These are phyloP conservation scores for Glycyrrhiza uralensis DNA, from an alignment of 306 rosid genomes.

Conservation along the genomic window DNA sequence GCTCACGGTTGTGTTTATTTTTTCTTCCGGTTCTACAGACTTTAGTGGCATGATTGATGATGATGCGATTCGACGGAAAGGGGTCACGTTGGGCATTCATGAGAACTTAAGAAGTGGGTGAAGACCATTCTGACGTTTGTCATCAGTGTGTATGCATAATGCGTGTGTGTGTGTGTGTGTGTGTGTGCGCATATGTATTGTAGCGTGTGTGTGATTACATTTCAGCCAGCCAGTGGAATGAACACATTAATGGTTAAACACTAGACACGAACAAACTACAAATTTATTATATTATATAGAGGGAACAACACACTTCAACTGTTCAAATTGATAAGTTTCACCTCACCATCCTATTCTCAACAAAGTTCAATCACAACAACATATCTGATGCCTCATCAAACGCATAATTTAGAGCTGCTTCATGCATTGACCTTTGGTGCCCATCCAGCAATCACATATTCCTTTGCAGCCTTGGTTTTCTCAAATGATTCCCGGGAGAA, in stretches of 20 bases:
- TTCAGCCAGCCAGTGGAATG: not conserved
- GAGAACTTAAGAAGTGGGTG: too few species aligned
- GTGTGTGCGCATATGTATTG: too few species aligned
- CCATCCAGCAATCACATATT: slow-evolving; percentile 87
- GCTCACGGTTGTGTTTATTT: too few species aligned
- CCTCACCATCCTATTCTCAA: slow-evolving; percentile 14
- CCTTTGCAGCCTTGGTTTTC: slow-evolving; percentile 59
- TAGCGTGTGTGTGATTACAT: too few species aligned
- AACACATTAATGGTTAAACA: too few species aligned
- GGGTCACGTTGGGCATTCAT: too few species aligned
- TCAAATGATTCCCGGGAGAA: slow-evolving; percentile 61
- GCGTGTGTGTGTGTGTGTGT: too few species aligned
- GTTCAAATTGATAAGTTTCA: not conserved
- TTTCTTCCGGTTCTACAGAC: too few species aligned
- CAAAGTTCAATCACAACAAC: slow-evolving; percentile 13
- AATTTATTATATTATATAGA: not conserved
- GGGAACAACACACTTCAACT: not conserved
- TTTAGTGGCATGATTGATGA: too few species aligned
- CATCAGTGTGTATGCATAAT: too few species aligned
- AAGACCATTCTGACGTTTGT: too few species aligned
- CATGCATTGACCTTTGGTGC: slow-evolving; percentile 78
- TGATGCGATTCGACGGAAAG: too few species aligned
- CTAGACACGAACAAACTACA: not conserved
- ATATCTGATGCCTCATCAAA: slow-evolving; percentile 2
- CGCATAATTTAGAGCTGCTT: slow-evolving; percentile 35